These are phyloP conservation scores for Globisporangium carolinianum DNA, from an alignment of 352 stramenopile species.

Conservation along the genomic window DNA sequence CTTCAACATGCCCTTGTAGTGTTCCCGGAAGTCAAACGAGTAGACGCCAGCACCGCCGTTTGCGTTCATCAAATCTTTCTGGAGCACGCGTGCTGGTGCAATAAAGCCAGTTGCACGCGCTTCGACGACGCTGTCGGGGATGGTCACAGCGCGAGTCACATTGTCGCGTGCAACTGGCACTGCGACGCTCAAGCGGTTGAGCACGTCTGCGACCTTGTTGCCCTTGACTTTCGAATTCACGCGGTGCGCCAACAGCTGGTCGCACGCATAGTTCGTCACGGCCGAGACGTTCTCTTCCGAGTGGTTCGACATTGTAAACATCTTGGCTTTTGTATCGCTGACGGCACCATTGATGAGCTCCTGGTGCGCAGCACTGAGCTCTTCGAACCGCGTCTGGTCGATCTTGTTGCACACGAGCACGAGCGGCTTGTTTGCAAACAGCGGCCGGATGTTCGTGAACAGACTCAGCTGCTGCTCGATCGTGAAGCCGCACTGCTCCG, in stretches of 20 bases:
- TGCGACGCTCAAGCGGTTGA: slow-evolving; percentile 95
- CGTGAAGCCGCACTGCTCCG: slow-evolving; percentile 98
- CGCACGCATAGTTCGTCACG: slow-evolving; percentile 93
- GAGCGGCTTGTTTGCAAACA: slow-evolving; percentile 99
- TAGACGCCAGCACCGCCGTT: slow-evolving; percentile 97
- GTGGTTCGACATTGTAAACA: slow-evolving; percentile 98
- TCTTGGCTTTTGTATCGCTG: slow-evolving; percentile 74
- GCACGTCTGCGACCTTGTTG: slow-evolving; percentile 95
- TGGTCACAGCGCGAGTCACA: slow-evolving; percentile 86
- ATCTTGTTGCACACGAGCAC: slow-evolving; percentile 99
- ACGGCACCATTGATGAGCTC: slow-evolving; percentile 77
- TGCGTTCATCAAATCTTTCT: slow-evolving; percentile 89
- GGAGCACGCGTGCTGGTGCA: slow-evolving; percentile 35
- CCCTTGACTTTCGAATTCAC: slow-evolving; percentile 93
- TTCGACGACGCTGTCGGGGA: slow-evolving; percentile 90
- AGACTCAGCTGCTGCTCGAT: slow-evolving; percentile 97
- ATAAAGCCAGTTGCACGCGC: slow-evolving; percentile 56
- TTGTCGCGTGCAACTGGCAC: slow-evolving; percentile 92
- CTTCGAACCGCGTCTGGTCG: slow-evolving; percentile 94
- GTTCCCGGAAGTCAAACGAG: slow-evolving; percentile 95
- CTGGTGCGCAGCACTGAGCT: slow-evolving; percentile 70
- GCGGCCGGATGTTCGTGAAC: slow-evolving; percentile 96
- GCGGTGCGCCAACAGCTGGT: slow-evolving; percentile 92
- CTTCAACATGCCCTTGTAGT: slow-evolving; percentile 95
- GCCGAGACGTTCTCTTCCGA: slow-evolving; percentile 95